These are phyloP conservation scores for Arthrobotrys iridis DNA, from an alignment of 2,329 filamentous ascomycete species.

Conservation along the genomic window DNA sequence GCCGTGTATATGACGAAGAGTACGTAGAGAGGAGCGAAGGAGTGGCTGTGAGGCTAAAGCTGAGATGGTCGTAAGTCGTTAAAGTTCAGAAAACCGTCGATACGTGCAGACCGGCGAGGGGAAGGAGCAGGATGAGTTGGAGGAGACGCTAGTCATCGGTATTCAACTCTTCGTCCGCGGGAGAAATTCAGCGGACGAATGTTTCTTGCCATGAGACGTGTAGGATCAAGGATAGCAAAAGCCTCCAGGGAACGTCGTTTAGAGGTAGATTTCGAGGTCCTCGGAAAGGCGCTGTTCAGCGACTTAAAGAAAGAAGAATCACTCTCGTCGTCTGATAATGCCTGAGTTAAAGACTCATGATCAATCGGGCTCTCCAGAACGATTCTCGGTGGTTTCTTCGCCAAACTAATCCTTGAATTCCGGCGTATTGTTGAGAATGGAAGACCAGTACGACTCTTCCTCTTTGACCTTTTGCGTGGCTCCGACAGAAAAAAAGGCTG, in stretches of 20 bases:
- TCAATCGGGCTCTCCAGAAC: constrained; percentile 2
- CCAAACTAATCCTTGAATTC: background rate
- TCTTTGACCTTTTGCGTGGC: background rate
- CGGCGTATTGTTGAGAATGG: background rate
- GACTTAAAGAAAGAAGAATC: background rate
- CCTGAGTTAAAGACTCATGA: background rate
- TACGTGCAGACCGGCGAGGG: background rate
- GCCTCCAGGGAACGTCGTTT: background rate
- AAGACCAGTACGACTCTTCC: background rate
- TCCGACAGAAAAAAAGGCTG: background rate
- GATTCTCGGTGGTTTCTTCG: background rate
- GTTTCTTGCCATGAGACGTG: background rate
- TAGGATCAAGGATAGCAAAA: background rate
- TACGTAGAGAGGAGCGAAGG: background rate
- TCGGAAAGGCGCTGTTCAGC: background rate
- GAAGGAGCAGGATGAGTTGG: background rate
- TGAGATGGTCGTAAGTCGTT: background rate
- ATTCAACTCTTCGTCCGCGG: background rate
- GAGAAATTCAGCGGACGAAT: background rate
- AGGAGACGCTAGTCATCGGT: background rate
- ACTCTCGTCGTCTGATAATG: constrained; percentile 10
- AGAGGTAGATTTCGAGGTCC: background rate
- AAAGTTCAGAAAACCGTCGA: background rate
- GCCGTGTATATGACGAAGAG: background rate
- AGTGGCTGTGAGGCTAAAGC: background rate